A percentile compares a stretch with the other conserved stretches of the same genome.
Evolutionary conservation across 768 basidiomycete species (phyloP).

Genomic region (Russula earlei): DNA sequence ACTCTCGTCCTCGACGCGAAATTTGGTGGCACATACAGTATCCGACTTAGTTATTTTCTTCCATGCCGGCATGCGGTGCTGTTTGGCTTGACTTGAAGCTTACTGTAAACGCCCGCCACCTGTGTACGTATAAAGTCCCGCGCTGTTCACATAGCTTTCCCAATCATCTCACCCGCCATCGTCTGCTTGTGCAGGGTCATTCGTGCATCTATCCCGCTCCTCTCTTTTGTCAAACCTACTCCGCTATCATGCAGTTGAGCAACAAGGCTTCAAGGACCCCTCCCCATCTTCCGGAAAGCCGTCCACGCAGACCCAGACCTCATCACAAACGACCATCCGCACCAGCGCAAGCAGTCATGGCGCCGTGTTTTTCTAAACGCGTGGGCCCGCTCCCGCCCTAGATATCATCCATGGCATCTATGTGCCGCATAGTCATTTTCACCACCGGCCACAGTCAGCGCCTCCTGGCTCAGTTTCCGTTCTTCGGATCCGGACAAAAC

Average conservation of each 20-base stretch:
- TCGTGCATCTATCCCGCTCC: not conserved
- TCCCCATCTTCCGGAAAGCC: too few relatives aligned
- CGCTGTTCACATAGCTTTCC: not conserved
- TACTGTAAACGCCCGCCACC: conserved; percentile 10
- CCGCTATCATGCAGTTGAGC: not conserved
- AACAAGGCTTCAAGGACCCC: conserved; percentile 9
- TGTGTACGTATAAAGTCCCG: conserved; percentile 8
- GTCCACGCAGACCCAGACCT: conserved; percentile 8
- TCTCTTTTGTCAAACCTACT: too few relatives aligned
- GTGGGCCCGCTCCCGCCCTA: not conserved
- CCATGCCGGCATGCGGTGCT: conserved; percentile 5
- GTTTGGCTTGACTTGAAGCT: not conserved
- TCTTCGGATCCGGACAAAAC: not conserved
- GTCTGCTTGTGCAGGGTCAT: not conserved
- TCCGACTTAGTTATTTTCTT: too few relatives aligned
- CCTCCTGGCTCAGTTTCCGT: not conserved
- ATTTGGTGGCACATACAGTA: not conserved
- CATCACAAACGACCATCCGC: conserved; percentile 12
- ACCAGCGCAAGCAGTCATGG: conserved; percentile 13
- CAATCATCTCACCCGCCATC: not conserved
- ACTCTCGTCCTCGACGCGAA: too few relatives aligned
- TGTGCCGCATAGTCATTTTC: not conserved
- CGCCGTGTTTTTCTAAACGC: conserved; percentile 13
- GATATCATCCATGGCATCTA: not conserved
- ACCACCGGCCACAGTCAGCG: too few relatives aligned